phyloP scores from a whole-genome alignment of 169 alveolate genomes.

The Plasmodium fragile region DNA sequence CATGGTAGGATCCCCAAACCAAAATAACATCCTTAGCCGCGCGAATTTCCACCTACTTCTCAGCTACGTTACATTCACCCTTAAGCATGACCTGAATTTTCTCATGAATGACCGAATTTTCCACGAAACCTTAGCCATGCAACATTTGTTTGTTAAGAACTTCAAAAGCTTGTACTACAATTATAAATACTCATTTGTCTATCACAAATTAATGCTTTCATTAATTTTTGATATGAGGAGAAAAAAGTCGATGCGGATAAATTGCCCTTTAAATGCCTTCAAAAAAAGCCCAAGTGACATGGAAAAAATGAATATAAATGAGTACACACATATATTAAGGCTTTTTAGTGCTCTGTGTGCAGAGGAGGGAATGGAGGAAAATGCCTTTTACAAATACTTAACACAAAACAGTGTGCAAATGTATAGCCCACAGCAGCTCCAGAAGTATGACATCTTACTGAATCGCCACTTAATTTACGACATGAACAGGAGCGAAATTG shows the following conservation, averaged over 20 bases:
- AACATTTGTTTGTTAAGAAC: constrained; percentile 41
- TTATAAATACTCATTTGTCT: constrained; percentile 49
- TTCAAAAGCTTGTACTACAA: constrained; percentile 51
- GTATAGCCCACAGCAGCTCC: not conserved
- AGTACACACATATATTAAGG: constrained; percentile 16
- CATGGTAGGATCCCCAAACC: not conserved
- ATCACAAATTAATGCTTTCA: constrained; percentile 40
- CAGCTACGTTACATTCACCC: constrained; percentile 24
- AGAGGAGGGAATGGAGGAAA: constrained; percentile 3
- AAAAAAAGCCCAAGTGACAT: not conserved
- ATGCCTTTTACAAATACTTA: constrained; percentile 44
- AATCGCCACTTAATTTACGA: constrained; percentile 18
- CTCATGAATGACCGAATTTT: constrained; percentile 22
- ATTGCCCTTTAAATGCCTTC: not conserved
- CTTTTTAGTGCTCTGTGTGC: constrained; percentile 10
- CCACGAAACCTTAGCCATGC: constrained; percentile 16
- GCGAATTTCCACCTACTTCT: constrained; percentile 15
- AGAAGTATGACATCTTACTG: constrained; percentile 4
- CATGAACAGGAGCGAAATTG: constrained; percentile 10
- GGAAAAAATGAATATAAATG: constrained; percentile 18
- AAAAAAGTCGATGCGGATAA: constrained; percentile 7
- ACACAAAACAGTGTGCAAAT: constrained; percentile 12
- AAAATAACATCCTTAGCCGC: constrained; percentile 9
- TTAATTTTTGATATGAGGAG: constrained; percentile 39
- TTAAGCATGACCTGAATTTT: constrained; percentile 36